Evolutionary conservation across 805 yeast genomes (phyloP), one percentile per base, ranked within the genome.

Genomic region (Wickerhamiella shivajii): DNA sequence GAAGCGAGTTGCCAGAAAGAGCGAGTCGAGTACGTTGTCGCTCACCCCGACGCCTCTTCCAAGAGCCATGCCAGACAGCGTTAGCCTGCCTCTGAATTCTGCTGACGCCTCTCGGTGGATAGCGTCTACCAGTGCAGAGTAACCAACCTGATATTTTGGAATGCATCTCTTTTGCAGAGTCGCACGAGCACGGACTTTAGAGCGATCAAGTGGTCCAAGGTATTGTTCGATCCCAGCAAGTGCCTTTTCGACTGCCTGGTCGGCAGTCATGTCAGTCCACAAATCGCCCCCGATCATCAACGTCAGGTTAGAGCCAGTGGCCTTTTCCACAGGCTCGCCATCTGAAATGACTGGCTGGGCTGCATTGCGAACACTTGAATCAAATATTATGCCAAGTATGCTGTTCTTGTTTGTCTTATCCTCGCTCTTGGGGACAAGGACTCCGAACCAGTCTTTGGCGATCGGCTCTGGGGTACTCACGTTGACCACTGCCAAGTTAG

Each of bases 251-350:
- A 48, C 22, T 14, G 57, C 49, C 27, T 51, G 49, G 15, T 38
- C 41, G 7, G 43, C 39, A 12, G 41, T 38, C 14, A 49, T 47
- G 32, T 55, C 57, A 20, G 51, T 32, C 59, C 70, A 64, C 36
- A 56, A 63, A 46, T 77, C 80, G 1, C 96, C 96, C 4, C 96
- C 96, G 44, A 84, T 57, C 96, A 87, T 87, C 17, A 81, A 66
- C 0, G 98, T 90, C 36, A 85, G 50, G 44, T 78, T 81, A 4
- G 83, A 70, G 43, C 73, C 75, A 0, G 59, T 56, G n/a, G n/a
- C n/a, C 15, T 28, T 33, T 15, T 25, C 18, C 28, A 34, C 23
- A 7, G 25, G 6, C 8, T 16, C 17, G 17, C 21, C 27, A 6
- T 31, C 37, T 3, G 28, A 26, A 20, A 45, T 43, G 10, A 63